Base-by-base conservation (phyloP, 805 yeast species). In the Yamadazyma phyllophila region DNA sequence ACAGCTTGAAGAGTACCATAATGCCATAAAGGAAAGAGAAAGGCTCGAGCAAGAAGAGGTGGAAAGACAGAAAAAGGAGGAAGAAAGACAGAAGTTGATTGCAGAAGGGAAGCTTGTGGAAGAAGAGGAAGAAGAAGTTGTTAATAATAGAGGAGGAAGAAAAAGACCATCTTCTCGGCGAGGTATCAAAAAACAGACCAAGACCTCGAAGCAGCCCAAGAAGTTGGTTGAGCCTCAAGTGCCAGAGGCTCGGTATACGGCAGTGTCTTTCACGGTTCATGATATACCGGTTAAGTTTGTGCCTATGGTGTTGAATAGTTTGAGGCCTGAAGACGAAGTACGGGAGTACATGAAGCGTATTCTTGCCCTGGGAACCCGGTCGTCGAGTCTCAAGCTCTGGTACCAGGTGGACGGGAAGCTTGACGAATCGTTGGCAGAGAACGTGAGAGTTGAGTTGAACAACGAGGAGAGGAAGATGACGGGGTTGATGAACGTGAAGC, bases 361-460 rank as follows among this genome's bases (percentile, higher is more conserved):
- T 3, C 61, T 89, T 45, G 67, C 70, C 12, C 67, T 64, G 14
- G 96, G 96, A 1, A 70, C 72, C 1, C 73, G 89, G 47, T 65
- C 81, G 2, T 67, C 83, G 5, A 78, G 78, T 29, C 80, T 80
- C 54, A 78, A 85, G 59, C 67, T 89, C 15, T 90, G 97, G 96
- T 88, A 84, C 57, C 88, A 86, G 55, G 72, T 92, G 9, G 94
- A 86, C 61, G 91, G 89, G 0, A 74, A 78, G 38, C 78, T 80
- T 44, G 94, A 87, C 59, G 88, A 82, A 51, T 63, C 65, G 1
- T 55, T 85, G 39, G 86, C 87, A 0, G 94, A 87, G 54, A 69
- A 72, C 7, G 61, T 85, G 33, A 73, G 95, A 54, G 69, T 71
- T 38, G 82, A 79, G 45, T 62, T 84, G 42, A 74, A 73, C 44